These are phyloP conservation scores for Phytopythium oedochilum DNA, from an alignment of 352 stramenopile genomes.

Conservation along the genomic window DNA sequence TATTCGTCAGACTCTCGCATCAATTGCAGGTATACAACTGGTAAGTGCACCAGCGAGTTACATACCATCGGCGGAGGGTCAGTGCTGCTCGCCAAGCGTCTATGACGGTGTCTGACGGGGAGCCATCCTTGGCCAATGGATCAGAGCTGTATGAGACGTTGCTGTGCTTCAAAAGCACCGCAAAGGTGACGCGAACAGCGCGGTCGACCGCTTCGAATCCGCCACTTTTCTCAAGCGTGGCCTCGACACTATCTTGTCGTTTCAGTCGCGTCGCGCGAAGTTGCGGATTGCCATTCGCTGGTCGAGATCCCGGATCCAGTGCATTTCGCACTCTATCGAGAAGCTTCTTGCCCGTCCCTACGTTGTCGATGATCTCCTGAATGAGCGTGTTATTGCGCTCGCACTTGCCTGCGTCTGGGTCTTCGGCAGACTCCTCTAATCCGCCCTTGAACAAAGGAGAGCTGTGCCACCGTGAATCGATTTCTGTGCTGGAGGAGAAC, in stretches of 20 bases:
- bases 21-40: too few relatives aligned
- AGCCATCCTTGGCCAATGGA: conserved; percentile 51
- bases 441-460: conserved; percentile 58
- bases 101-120: conserved; percentile 59
- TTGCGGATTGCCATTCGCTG: conserved; percentile 47
- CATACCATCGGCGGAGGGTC: conserved; percentile 77
- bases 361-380: conserved; percentile 69
- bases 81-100: conserved; percentile 73
- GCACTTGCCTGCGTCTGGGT: conserved; percentile 5
- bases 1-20: background rate
- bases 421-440: conserved; percentile 22
- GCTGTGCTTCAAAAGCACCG: conserved; percentile 76
- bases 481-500: background rate
- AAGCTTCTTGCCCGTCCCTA: conserved; percentile 70
- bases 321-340: conserved; percentile 76
- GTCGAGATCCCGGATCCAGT: conserved; percentile 41
- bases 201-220: conserved; percentile 77
- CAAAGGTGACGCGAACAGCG: conserved; percentile 76
- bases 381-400: conserved; percentile 53
- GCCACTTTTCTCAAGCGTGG: conserved; percentile 79
- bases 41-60: background rate
- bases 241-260: conserved; percentile 81
- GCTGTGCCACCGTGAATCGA: conserved; percentile 42
- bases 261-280: conserved; percentile 60
- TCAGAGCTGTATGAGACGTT: conserved; percentile 69